A percentile compares a stretch with the other conserved stretches of the same genome.
Evolutionary conservation across 2,329 filamentous ascomycete species (phyloP).

Genomic region (Aaosphaeria pasadenensis): DNA sequence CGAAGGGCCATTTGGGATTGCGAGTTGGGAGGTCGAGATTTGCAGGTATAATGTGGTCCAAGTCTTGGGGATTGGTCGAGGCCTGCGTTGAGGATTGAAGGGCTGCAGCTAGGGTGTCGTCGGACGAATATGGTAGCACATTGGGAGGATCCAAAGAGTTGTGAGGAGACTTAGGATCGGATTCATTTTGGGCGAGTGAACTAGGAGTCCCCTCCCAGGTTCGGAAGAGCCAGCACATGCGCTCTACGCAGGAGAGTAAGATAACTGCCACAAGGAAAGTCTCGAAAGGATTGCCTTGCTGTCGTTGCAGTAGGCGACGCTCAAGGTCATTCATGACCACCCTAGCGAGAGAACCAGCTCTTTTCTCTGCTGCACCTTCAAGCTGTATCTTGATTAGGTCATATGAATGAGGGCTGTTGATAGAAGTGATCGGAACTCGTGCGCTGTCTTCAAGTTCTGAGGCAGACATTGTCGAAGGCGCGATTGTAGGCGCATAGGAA

Average conservation of each 20-base stretch:
- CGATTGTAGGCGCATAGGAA: slow-evolving; percentile 29
- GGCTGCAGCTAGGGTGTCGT: slow-evolving; percentile 17
- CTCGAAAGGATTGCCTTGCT: slow-evolving; percentile 56
- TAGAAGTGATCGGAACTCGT: slow-evolving; percentile 24
- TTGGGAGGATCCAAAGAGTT: neutral
- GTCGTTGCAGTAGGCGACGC: slow-evolving; percentile 56
- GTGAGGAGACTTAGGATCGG: neutral
- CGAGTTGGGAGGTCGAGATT: slow-evolving; percentile 2
- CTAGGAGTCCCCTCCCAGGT: slow-evolving; percentile 43
- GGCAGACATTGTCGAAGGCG: slow-evolving; percentile 27
- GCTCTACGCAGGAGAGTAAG: slow-evolving; percentile 57
- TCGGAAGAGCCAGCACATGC: slow-evolving; percentile 58
- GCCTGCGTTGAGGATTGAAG: slow-evolving; percentile 13
- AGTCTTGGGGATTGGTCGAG: neutral
- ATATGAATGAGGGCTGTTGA: slow-evolving; percentile 43
- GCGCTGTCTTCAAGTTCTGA: slow-evolving; percentile 26
- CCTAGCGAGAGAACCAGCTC: slow-evolving; percentile 51
- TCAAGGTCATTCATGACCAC: slow-evolving; percentile 59
- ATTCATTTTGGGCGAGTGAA: neutral
- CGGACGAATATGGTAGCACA: slow-evolving; percentile 3
- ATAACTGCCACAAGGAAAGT: slow-evolving; percentile 60
- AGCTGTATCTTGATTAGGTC: slow-evolving; percentile 53
- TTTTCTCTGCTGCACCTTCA: slow-evolving; percentile 54
- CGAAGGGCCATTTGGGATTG: slow-evolving; percentile 50
- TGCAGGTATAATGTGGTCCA: neutral